Evolutionary conservation across 495 filamentous ascomycete genomes (phyloP).

Genomic region (Cryomyces minteri): DNA sequence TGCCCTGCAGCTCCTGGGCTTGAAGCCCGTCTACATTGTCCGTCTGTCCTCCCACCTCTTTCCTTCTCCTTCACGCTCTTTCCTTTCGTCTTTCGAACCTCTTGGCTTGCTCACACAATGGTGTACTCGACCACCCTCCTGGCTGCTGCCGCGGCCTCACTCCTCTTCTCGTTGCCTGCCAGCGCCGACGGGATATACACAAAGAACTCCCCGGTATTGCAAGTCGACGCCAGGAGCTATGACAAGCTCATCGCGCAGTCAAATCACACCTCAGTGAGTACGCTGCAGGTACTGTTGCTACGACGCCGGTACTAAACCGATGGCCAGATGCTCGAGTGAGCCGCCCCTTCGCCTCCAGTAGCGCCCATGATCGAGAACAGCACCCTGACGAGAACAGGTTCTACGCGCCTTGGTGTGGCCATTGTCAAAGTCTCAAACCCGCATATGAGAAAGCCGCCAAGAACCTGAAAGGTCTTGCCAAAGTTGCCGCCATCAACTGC

Average conservation of each 20-base stretch:
- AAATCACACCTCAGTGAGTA: constrained; percentile 74
- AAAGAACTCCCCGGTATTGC: constrained; percentile 74
- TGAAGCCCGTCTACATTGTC: not conserved
- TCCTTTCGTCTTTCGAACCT: not conserved
- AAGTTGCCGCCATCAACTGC: constrained; percentile 89
- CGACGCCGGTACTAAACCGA: not conserved
- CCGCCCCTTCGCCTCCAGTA: constrained; percentile 1
- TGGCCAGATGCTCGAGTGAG: constrained; percentile 50
- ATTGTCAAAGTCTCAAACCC: constrained; percentile 89
- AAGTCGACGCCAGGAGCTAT: constrained; percentile 70
- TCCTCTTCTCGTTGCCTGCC: constrained; percentile 38
- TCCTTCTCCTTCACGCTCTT: not conserved
- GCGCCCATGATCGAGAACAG: not conserved
- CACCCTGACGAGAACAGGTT: constrained; percentile 36
- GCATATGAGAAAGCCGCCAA: constrained; percentile 89
- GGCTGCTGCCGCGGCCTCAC: constrained; percentile 27
- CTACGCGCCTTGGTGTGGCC: constrained; percentile 91
- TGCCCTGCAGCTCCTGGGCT: no score
- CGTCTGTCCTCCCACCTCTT: not conserved
- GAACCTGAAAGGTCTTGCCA: constrained; percentile 72
- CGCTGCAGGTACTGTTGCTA: not conserved
- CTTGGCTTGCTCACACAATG: constrained; percentile 3
- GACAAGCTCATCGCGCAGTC: constrained; percentile 71
- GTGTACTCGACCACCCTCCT: constrained; percentile 7
- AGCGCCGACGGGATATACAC: constrained; percentile 60